Base-by-base conservation (phyloP, 768 basidiomycete species). In the Boletus huronensis region DNA sequence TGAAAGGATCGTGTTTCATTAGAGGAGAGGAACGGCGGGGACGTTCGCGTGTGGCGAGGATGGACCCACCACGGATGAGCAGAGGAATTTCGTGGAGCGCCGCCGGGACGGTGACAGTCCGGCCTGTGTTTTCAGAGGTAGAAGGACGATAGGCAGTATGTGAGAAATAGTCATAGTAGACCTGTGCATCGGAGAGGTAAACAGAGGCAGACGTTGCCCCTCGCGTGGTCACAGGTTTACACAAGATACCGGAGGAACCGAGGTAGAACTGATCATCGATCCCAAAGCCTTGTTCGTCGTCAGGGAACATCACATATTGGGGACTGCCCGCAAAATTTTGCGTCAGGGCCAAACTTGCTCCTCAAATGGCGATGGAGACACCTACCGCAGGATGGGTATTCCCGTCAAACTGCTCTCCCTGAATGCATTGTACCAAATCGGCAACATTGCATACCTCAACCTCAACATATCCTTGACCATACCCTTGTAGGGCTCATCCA, bases 381-480 rank as follows among this genome's bases (percentile, higher is more conserved):
- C 79, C 54, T 64, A 92, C 94, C 90, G 81, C 60, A 96, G 70
- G 49, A 98, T 81, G 3, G 96, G 94, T 25, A 87, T 65, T 1
- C 96, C 96, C 6, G 80, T 85, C 11, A 87, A 77, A 58, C 85
- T 88, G 7, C 92, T 84, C 68, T 98, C 91, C 40, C 85, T 80
- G 83, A 98, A 98, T 2, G 91, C 91, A n/a, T 91, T 98, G 70
- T 99, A 99, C 95, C 96, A 98, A 16, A 95, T 79, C 0, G 93
- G 92, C 26, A 99, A 74, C 74, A 98, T 80, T 36, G 81, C 77
- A 71, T 99, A 98, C 42, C 97, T 76, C 52, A 98, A 74, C 25
- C 87, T 81, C 45, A 99, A 74, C 48, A 86, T 79, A 58, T 91
- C 85, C 35, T 87, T 83, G 41, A 98, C 72, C 47, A 93, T 87